These are phyloP conservation scores for Rubia occidens DNA, from an alignment of 305 asterid species.

Conservation along the genomic window DNA sequence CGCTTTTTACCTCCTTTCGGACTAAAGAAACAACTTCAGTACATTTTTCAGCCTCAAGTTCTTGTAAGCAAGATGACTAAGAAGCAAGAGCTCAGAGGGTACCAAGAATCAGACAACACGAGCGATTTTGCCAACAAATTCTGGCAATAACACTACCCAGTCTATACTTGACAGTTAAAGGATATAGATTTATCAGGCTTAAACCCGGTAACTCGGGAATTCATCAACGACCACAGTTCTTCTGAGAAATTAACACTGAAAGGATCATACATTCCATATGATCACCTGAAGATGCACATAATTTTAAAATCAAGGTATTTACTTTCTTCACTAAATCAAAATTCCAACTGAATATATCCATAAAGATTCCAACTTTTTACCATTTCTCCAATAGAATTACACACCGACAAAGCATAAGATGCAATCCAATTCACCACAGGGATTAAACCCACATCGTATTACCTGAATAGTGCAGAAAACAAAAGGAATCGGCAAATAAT, in stretches of 20 bases:
- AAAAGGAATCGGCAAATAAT: too few relatives aligned
- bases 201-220: neutral
- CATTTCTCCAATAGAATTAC: neutral
- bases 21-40: neutral
- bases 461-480: neutral
- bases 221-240: neutral
- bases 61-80: constrained; percentile 3
- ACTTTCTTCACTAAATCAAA: neutral
- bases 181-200: neutral
- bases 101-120: neutral
- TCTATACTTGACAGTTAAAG: neutral
- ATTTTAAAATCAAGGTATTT: too few relatives aligned
- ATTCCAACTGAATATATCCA: neutral
- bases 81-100: neutral
- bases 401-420: neutral
- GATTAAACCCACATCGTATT: neutral
- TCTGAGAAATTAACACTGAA: neutral
- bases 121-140: neutral
- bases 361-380: constrained; percentile 13
- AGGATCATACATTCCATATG: neutral
- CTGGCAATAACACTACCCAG: neutral
- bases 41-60: neutral
- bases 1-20: neutral
- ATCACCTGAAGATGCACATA: neutral
- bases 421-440: neutral